A percentile compares a stretch with the other conserved stretches of the same genome.
Conservation (phyloP, 2,329 filamentous ascomycete species). For the Trematosphaeria pertusa region DNA sequence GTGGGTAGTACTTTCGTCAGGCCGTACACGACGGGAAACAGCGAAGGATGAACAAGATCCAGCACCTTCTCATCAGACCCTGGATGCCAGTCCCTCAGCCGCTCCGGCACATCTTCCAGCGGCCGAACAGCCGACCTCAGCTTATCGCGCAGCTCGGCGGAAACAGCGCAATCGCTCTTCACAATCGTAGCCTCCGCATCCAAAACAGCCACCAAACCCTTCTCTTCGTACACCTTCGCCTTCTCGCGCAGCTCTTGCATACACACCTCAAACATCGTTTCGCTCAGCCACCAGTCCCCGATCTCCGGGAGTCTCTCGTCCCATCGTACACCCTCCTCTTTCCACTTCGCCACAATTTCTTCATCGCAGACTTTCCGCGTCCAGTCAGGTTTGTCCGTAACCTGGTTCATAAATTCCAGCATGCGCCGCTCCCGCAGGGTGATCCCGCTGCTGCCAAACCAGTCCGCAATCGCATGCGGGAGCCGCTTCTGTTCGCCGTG, state of each 20-base stretch:
- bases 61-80: slow-evolving; percentile 57
- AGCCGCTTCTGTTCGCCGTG: too few species aligned
- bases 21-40: slow-evolving; percentile 66
- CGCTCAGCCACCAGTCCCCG: not conserved
- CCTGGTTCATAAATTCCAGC: slow-evolving; percentile 43
- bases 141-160: slow-evolving; percentile 43
- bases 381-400: slow-evolving; percentile 50
- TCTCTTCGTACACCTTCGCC: slow-evolving; percentile 49
- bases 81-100: slow-evolving; percentile 67
- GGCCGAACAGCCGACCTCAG: slow-evolving; percentile 53
- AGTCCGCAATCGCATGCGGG: too few species aligned
- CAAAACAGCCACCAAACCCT: slow-evolving; percentile 52
- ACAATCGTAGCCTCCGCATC: slow-evolving; percentile 55
- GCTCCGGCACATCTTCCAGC: slow-evolving; percentile 60
- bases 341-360: slow-evolving; percentile 19
- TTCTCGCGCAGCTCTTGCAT: slow-evolving; percentile 58
- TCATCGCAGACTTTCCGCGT: slow-evolving; percentile 46
- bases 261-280: slow-evolving; percentile 8
- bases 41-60: slow-evolving; percentile 67
- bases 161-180: slow-evolving; percentile 61
- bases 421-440: slow-evolving; percentile 47
- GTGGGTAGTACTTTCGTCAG: not conserved
- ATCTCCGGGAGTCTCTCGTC: slow-evolving; percentile 1
- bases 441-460: too few species aligned
- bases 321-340: slow-evolving; percentile 6